A percentile compares a stretch with the other conserved stretches of the same genome.
These are phyloP conservation scores for Kluyveromyces sp. DNA, from an alignment of 1,139 yeast genomes.

Conservation along the genomic window DNA sequence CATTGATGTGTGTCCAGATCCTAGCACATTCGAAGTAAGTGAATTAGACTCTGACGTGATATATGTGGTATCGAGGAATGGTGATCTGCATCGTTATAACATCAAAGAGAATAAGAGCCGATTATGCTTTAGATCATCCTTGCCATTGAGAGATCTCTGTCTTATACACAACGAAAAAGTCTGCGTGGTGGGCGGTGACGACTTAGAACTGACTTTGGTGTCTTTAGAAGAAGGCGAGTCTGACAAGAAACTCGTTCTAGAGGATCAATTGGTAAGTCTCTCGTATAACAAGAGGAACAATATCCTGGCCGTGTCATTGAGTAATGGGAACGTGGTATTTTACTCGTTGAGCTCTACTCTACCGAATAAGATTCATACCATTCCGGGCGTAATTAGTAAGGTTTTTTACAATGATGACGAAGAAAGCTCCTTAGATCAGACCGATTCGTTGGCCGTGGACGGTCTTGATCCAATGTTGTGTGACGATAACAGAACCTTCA, in stretches of 20 bases:
- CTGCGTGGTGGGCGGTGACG: conserved; percentile 73
- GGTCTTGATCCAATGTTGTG: conserved; percentile 25
- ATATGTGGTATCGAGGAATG: conserved; percentile 24
- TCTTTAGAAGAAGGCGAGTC: conserved; percentile 37
- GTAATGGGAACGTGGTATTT: conserved; percentile 62
- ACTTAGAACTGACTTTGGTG: conserved; percentile 51
- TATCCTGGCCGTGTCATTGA: conserved; percentile 52
- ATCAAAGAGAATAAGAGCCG: conserved; percentile 13
- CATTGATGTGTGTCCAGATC: conserved; percentile 20
- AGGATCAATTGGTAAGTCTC: conserved; percentile 53
- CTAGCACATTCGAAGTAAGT: conserved; percentile 13
- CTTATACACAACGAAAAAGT: conserved; percentile 68
- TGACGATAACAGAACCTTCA: conserved; percentile 33
- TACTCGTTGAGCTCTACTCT: conserved; percentile 48
- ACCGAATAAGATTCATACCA: conserved; percentile 37
- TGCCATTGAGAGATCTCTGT: conserved; percentile 59
- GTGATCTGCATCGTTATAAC: conserved; percentile 23
- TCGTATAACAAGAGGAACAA: conserved; percentile 59
- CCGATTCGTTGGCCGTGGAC: conserved; percentile 18
- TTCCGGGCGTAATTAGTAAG: conserved; percentile 37
- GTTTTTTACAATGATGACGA: conserved; percentile 31
- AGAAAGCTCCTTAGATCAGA: conserved; percentile 21
- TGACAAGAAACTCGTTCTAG: conserved; percentile 34
- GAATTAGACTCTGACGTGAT: conserved; percentile 13
- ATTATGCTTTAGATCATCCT: conserved; percentile 33